phyloP scores from a whole-genome alignment of 164 flowering plant genomes.

The Vitis labrusca region DNA sequence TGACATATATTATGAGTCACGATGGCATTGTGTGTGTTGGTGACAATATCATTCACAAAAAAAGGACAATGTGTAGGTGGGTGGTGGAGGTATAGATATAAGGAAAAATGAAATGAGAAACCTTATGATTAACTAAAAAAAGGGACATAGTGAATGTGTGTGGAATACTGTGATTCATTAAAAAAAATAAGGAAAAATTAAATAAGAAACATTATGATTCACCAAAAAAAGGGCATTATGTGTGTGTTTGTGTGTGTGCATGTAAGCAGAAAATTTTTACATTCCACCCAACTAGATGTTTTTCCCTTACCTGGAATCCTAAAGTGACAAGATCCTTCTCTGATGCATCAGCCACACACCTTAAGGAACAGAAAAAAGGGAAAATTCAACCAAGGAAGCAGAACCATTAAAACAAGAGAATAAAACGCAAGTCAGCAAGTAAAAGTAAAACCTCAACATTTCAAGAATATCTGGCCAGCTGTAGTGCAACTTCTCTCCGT shows the following conservation, averaged over 20 bases:
- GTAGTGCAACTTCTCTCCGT: constrained; percentile 82
- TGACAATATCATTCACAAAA: no score
- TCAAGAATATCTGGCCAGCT: constrained; percentile 95
- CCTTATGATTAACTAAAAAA: no score
- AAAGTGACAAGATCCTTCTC: constrained; percentile 92
- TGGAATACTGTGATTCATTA: no score
- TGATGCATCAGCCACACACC: constrained; percentile 81
- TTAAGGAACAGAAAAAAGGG: constrained; percentile 22
- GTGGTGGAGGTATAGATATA: no score
- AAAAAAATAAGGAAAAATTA: no score
- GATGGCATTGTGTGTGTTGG: no score
- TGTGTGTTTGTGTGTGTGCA: not conserved
- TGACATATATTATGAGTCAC: no score
- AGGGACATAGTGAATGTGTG: no score
- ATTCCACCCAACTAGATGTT: not conserved
- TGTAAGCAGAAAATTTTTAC: no score
- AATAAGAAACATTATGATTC: not conserved
- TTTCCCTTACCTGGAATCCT: constrained; percentile 79
- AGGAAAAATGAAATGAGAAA: no score
- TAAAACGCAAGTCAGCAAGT: not conserved
- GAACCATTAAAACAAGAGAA: not conserved
- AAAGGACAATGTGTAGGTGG: no score
- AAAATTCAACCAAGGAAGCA: constrained; percentile 1
- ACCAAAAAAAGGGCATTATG: no score
- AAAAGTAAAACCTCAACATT: constrained; percentile 67